These are phyloP conservation scores for Tephrocybe sp. DNA, from an alignment of 768 basidiomycete species.

Conservation along the genomic window DNA sequence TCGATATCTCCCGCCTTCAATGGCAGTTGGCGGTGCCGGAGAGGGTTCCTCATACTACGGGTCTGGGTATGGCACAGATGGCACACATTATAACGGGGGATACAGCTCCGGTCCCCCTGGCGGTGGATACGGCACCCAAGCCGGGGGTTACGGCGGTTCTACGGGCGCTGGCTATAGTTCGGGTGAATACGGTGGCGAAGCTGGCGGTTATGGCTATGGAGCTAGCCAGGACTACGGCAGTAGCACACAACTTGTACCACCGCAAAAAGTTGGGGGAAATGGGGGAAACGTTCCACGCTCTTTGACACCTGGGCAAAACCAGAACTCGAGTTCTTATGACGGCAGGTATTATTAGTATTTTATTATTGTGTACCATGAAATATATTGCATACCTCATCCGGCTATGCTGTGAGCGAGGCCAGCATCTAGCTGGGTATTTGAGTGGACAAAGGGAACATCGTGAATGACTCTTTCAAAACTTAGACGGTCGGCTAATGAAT, in stretches of 20 bases:
- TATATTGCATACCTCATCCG: not conserved
- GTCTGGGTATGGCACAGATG: not conserved
- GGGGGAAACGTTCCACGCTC: slow-evolving; percentile 2
- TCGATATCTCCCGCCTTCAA: slow-evolving; percentile 14
- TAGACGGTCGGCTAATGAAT: too few species aligned
- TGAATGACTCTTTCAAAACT: too few species aligned
- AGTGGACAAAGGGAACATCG: too few species aligned
- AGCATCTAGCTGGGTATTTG: too few species aligned
- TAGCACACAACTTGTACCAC: slow-evolving; percentile 9
- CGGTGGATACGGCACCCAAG: not conserved
- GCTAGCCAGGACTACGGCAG: slow-evolving; percentile 6
- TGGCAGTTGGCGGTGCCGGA: not conserved
- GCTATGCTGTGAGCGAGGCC: too few species aligned
- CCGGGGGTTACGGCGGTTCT: not conserved
- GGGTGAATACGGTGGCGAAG: not conserved
- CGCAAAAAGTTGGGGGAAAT: not conserved
- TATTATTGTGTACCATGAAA: not conserved
- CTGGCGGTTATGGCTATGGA: not conserved
- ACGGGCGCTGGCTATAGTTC: not conserved
- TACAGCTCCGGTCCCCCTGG: not conserved
- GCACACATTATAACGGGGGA: not conserved
- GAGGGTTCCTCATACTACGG: not conserved
- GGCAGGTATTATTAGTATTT: slow-evolving; percentile 3
- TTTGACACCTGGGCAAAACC: slow-evolving; percentile 4
- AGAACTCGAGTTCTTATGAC: slow-evolving; percentile 1